Conservation (phyloP, 2,329 filamentous ascomycete genomes). For the Arthrobotrys sinensis region DNA sequence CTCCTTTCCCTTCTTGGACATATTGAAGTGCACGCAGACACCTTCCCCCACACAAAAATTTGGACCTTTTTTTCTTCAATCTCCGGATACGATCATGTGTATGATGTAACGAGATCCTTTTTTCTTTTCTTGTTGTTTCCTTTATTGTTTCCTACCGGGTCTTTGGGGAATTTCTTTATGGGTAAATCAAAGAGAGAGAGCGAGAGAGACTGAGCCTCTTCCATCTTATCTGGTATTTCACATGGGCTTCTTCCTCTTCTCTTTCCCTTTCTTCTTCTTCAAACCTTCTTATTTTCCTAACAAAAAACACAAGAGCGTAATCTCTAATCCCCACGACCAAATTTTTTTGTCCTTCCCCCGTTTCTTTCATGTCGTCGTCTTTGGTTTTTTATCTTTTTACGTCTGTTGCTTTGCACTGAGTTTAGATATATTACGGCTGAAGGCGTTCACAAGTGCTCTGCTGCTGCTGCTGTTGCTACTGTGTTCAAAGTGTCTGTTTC, state of each 20-base stretch:
- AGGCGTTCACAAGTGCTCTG: slow-evolving; percentile 50
- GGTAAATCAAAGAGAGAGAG: slow-evolving; percentile 7
- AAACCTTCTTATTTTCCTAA: background rate
- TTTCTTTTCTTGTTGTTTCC: slow-evolving; percentile 20
- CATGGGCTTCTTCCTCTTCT: slow-evolving; percentile 11
- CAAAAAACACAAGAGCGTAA: slow-evolving; percentile 37
- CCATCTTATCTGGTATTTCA: slow-evolving; percentile 29
- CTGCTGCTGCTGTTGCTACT: slow-evolving; percentile 2
- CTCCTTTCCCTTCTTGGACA: slow-evolving; percentile 57
- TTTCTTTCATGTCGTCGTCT: background rate
- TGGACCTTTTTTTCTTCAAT: slow-evolving; percentile 17
- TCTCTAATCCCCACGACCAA: slow-evolving; percentile 32
- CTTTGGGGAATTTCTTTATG: slow-evolving; percentile 17
- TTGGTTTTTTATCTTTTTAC: background rate
- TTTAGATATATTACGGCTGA: slow-evolving; percentile 56
- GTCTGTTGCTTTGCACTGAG: slow-evolving; percentile 18
- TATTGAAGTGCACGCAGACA: slow-evolving; percentile 43
- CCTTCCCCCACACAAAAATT: slow-evolving; percentile 22
- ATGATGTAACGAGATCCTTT: slow-evolving; percentile 51
- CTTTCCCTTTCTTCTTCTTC: background rate
- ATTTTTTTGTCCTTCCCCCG: slow-evolving; percentile 2
- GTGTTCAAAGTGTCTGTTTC: slow-evolving; percentile 15
- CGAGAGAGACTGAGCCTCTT: slow-evolving; percentile 1
- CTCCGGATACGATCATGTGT: slow-evolving; percentile 44
- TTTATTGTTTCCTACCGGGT: slow-evolving; percentile 17